Evolutionary conservation across 1,139 yeast species (phyloP).

Genomic region (Barnettozyma hawaiiensis): DNA sequence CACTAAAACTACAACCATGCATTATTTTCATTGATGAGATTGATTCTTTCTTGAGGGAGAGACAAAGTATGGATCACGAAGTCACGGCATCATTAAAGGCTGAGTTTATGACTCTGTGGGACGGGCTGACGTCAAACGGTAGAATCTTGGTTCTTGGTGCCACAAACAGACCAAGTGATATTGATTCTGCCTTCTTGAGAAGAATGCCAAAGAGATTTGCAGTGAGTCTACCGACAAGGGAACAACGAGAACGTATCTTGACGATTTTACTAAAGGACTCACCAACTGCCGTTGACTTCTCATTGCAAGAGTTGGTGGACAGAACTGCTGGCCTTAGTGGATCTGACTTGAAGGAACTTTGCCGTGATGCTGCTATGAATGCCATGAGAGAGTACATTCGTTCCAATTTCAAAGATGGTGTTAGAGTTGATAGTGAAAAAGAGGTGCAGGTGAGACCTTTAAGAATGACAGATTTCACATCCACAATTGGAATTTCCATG

Average conservation of each 20-base stretch:
- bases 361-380: conserved; percentile 88
- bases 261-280: conserved; percentile 62
- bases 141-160: conserved; percentile 89
- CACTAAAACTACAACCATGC: conserved; percentile 87
- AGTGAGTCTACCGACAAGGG: conserved; percentile 63
- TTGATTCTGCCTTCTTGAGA: conserved; percentile 87
- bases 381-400: conserved; percentile 84
- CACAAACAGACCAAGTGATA: conserved; percentile 86
- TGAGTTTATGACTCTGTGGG: conserved; percentile 98
- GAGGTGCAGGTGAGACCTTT: conserved; percentile 34
- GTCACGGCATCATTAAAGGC: conserved; percentile 95
- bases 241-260: conserved; percentile 68
- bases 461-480: conserved; percentile 31
- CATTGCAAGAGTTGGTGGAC: conserved; percentile 52
- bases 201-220: conserved; percentile 91
- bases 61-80: conserved; percentile 85
- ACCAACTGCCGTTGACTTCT: conserved; percentile 53
- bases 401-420: conserved; percentile 27
- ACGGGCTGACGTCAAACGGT: conserved; percentile 74
- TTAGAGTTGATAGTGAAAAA: conserved; percentile 20
- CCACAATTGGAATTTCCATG: conserved; percentile 11
- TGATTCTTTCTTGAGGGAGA: conserved; percentile 86
- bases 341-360: conserved; percentile 83
- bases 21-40: conserved; percentile 95
- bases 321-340: conserved; percentile 80